Percentiles rank a stretch among this genome's conserved stretches.
Conservation (phyloP, 345 rosid species). For the Dipteronia sinensis region DNA sequence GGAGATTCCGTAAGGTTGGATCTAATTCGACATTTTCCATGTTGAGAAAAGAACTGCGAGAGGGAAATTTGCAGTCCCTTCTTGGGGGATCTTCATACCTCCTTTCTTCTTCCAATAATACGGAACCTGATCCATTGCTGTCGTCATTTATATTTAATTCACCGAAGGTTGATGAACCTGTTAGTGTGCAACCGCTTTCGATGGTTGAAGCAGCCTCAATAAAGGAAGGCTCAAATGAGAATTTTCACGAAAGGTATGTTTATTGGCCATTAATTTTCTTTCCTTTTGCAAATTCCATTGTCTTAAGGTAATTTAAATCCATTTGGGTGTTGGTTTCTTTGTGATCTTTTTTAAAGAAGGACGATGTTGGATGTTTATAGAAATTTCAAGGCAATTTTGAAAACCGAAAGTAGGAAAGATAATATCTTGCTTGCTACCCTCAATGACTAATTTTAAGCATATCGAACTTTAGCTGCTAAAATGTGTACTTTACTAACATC, state of each 20-base stretch:
- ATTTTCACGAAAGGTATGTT: conserved; percentile 43
- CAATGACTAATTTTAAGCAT: no score
- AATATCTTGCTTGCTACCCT: no score
- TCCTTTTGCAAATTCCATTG: not conserved
- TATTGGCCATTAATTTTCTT: not conserved
- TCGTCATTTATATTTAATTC: conserved; percentile 65
- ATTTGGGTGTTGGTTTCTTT: not conserved
- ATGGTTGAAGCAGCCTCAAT: conserved; percentile 32
- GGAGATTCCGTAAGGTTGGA: conserved; percentile 66
- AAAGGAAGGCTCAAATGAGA: conserved; percentile 38
- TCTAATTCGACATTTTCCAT: conserved; percentile 55
- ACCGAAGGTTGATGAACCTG: conserved; percentile 36
- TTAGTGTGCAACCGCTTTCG: conserved; percentile 28
- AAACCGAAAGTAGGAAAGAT: not conserved
- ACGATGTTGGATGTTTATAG: not conserved
- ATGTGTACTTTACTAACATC: not conserved
- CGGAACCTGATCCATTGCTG: conserved; percentile 70
- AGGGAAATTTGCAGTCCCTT: conserved; percentile 68
- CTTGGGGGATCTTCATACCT: conserved; percentile 59
- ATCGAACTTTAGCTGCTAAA: not conserved
- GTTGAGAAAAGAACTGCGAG: conserved; percentile 68
- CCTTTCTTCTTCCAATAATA: conserved; percentile 51
- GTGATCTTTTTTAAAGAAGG: not conserved
- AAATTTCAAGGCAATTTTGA: not conserved
- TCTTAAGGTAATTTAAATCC: not conserved